These are phyloP conservation scores for Rhodotorula mucilaginosa DNA, from an alignment of 1,284 basidiomycete genomes.

Conservation along the genomic window DNA sequence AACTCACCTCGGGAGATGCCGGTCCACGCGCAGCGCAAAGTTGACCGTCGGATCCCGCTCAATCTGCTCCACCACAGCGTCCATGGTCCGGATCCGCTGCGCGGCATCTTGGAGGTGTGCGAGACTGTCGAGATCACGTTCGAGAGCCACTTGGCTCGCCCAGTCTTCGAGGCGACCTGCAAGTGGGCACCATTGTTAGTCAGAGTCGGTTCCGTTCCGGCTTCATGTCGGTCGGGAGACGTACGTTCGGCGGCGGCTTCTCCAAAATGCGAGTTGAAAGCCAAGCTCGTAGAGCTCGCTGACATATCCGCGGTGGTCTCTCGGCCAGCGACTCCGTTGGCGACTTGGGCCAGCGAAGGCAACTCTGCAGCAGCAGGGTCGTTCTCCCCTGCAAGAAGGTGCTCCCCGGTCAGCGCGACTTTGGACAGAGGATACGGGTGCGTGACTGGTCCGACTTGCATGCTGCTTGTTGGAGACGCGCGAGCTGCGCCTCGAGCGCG, in stretches of 20 bases:
- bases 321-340: too few relatives aligned
- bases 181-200: neutral
- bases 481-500: neutral
- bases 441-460: too few relatives aligned
- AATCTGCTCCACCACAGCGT: constrained; percentile 28
- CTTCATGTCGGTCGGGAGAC: neutral
- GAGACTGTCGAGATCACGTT: neutral
- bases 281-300: too few relatives aligned
- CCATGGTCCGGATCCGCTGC: constrained; percentile 33
- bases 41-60: constrained; percentile 10
- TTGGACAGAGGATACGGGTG: too few relatives aligned
- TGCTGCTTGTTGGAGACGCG: neutral
- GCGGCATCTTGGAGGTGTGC: neutral
- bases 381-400: too few relatives aligned
- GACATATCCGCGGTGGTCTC: too few relatives aligned
- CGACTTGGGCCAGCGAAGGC: too few relatives aligned
- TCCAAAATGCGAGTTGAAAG: too few relatives aligned
- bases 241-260: neutral
- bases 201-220: too few relatives aligned
- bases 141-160: neutral
- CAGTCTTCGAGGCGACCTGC: neutral
- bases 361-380: too few relatives aligned
- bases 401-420: too few relatives aligned
- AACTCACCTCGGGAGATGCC: constrained; percentile 14
- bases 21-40: constrained; percentile 20